Evolutionary conservation across 306 rosid species (phyloP), one percentile per base, ranked within the genome.

Genomic region (Oxytropis ochrocephala): DNA sequence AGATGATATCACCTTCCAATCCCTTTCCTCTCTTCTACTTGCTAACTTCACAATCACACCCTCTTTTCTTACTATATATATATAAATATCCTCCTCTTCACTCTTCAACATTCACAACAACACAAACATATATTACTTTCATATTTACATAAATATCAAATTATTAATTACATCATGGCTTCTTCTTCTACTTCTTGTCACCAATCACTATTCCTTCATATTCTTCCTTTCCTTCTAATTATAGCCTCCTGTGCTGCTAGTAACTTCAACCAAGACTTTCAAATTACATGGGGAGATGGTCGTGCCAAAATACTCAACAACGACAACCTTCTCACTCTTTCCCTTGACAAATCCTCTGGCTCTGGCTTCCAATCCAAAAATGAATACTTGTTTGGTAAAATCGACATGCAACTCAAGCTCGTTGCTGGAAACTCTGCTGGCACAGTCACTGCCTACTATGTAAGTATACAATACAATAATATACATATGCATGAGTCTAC

Each of bases 341-440:
- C 92, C 5, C 89, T 89, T 21, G 96, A 89, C 80, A 82, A 60
- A 58, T 33, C 85, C 70, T 89, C 96, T 1, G 96, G 96, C 70
- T 86, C 92, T n/a, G 96, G 96, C 14, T 89, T 89, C 42, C 81
- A 62, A 12, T 86, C 96, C 44, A 83, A 46, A 4, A 82, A 83
- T 16, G 69, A 86, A 16, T 89, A 82, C 41, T 21, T 84, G 2
- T 86, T 67, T 46, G 92, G 90, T 4, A 84, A 86, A 11, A 80
- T 89, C 6, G 90, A 86, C 18, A 86, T 89, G 85, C 96, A 89
- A 39, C 58, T 89, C 70, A 86, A 86, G 21, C 85, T 89, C 5
- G 92, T 89, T 1, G 58, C 84, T 0, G 86, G 88, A 9, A 82
- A 89, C 74, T 89, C 96, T 1, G 96, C 92, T 1, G 96, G 96